Percentiles rank a stretch among this genome's conserved stretches.
Conservation (phyloP, 139 green algal species). For the Mychonastes homosphaera region DNA sequence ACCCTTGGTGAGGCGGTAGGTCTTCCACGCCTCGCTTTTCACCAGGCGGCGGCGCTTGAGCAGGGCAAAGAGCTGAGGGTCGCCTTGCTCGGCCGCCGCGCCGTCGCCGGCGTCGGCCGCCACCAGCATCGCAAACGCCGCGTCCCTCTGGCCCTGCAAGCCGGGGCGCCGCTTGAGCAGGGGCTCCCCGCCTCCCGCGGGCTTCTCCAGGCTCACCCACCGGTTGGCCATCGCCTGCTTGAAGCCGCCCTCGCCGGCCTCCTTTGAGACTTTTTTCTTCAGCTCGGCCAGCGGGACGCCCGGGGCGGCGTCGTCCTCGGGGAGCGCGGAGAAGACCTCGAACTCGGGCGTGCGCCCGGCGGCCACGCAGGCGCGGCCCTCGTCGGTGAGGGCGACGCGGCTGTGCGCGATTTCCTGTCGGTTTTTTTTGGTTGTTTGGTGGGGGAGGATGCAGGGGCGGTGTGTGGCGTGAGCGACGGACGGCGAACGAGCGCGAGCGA, state of each 20-base stretch:
- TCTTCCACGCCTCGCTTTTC: slow-evolving; percentile 57
- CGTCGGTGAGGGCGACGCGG: slow-evolving; percentile 59
- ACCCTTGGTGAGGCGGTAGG: slow-evolving; percentile 75
- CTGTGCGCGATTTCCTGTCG: slow-evolving; percentile 62
- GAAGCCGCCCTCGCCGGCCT: slow-evolving; percentile 73
- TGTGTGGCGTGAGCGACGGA: neutral
- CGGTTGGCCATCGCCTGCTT: slow-evolving; percentile 80
- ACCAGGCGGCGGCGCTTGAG: slow-evolving; percentile 6
- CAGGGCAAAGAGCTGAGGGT: too few relatives aligned
- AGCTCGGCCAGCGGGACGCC: slow-evolving; percentile 67
- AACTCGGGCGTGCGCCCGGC: slow-evolving; percentile 68
- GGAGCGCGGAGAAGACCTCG: slow-evolving; percentile 68
- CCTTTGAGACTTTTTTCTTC: slow-evolving; percentile 38
- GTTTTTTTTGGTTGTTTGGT: too few relatives aligned
- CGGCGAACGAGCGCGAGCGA: neutral
- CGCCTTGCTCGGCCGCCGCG: too few relatives aligned
- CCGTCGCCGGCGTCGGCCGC: too few relatives aligned
- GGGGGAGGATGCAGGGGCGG: neutral
- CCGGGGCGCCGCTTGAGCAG: neutral
- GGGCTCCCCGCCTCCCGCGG: slow-evolving; percentile 7
- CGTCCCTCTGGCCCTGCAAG: slow-evolving; percentile 1
- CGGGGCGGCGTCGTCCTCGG: slow-evolving; percentile 33
- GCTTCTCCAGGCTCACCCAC: slow-evolving; percentile 44
- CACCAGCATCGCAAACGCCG: too few relatives aligned
- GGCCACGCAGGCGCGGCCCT: slow-evolving; percentile 55